Percentiles rank a stretch among this genome's conserved stretches.
Conservation (phyloP, 1,284 basidiomycete species). For the Ustilago trichophora region DNA sequence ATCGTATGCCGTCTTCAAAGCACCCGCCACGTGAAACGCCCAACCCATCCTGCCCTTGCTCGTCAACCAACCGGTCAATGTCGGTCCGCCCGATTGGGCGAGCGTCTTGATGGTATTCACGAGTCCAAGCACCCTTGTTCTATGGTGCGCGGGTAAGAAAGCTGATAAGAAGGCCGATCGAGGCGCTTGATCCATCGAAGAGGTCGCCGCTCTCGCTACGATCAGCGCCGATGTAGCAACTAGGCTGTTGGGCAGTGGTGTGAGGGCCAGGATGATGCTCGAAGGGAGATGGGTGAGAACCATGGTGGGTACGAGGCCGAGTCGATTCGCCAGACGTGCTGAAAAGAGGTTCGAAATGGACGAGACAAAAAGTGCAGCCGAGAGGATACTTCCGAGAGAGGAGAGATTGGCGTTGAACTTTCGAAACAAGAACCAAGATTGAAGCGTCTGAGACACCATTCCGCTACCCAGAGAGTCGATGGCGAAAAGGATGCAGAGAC, state of each 20-base stretch:
- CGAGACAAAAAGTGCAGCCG: slow-evolving; percentile 14
- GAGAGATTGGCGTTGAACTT: slow-evolving; percentile 23
- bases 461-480: slow-evolving; percentile 24
- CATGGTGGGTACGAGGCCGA: slow-evolving; percentile 21
- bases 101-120: slow-evolving; percentile 21
- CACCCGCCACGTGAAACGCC: slow-evolving; percentile 19
- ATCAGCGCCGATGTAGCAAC: slow-evolving; percentile 12
- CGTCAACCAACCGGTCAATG: slow-evolving; percentile 19
- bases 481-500: slow-evolving; percentile 20
- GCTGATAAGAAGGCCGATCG: slow-evolving; percentile 17
- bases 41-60: slow-evolving; percentile 8
- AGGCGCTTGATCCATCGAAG: slow-evolving; percentile 26
- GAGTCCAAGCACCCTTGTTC: slow-evolving; percentile 15
- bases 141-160: slow-evolving; percentile 3
- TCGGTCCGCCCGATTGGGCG: slow-evolving; percentile 19
- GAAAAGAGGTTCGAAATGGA: slow-evolving; percentile 28
- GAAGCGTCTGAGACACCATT: slow-evolving; percentile 24
- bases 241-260: slow-evolving; percentile 1
- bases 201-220: slow-evolving; percentile 15
- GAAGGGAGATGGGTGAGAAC: slow-evolving; percentile 23
- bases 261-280: slow-evolving; percentile 12
- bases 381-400: slow-evolving; percentile 16
- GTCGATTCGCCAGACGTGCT: slow-evolving; percentile 10
- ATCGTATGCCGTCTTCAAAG: slow-evolving; percentile 18
- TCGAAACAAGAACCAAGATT: slow-evolving; percentile 21